Evolutionary conservation across 331 rosid genomes (phyloP).

Genomic region (Saraca asoca): DNA sequence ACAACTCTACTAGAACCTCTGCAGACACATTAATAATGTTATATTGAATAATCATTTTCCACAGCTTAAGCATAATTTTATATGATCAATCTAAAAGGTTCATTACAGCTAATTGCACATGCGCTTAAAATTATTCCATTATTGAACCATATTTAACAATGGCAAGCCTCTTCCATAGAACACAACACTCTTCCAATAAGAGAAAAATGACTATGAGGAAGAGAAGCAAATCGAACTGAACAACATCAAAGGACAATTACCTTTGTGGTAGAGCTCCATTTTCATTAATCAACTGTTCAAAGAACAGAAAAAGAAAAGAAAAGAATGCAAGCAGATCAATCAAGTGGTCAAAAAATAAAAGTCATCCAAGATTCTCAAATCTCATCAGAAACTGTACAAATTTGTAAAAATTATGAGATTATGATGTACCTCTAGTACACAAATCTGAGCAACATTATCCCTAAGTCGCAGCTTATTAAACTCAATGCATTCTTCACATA

Average conservation of each 20-base stretch:
- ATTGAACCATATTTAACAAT: not conserved
- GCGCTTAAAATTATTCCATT: not conserved
- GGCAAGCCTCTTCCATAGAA: conserved; percentile 24
- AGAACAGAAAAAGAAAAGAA: conserved; percentile 28
- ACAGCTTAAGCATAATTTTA: not conserved
- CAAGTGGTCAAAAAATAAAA: conserved; percentile 13
- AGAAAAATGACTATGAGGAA: not conserved
- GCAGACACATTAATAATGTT: conserved; percentile 41
- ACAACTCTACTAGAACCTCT: conserved; percentile 67
- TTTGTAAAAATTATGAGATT: conserved; percentile 5
- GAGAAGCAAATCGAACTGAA: conserved; percentile 21
- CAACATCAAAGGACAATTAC: conserved; percentile 41
- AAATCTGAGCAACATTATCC: conserved; percentile 90
- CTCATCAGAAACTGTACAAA: conserved; percentile 19
- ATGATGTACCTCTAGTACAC: conserved; percentile 77
- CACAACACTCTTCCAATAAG: conserved; percentile 2
- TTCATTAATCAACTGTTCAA: conserved; percentile 54
- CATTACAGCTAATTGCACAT: not conserved
- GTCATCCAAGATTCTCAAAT: conserved; percentile 7
- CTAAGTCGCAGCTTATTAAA: conserved; percentile 88
- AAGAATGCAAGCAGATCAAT: conserved; percentile 30
- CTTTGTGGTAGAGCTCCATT: conserved; percentile 52
- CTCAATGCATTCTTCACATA: conserved; percentile 79
- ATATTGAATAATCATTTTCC: not conserved
- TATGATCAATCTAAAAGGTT: conserved; percentile 1